Conservation (phyloP, 208 protist genomes). For the Acanthamoeba divionensis region DNA sequence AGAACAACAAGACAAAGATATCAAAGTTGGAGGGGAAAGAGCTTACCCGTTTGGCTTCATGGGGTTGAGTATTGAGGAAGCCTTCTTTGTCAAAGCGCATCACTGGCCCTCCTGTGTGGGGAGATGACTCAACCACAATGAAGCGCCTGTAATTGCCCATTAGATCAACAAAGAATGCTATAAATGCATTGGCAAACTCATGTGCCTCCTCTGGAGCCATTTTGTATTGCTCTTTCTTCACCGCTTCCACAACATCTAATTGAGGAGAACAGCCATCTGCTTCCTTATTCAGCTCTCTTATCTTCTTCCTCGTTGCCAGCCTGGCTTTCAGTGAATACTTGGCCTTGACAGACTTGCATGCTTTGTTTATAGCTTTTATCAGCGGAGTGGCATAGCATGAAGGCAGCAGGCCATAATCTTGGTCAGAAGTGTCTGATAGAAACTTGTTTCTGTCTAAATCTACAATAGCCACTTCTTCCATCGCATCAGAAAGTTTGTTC, state of each 20-base stretch:
- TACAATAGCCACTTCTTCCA: slow-evolving; percentile 29
- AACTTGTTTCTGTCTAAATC: slow-evolving; percentile 37
- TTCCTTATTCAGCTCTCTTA: not conserved
- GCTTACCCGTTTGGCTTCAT: not conserved
- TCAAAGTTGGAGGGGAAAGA: not conserved
- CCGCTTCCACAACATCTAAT: not conserved
- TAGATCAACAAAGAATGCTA: slow-evolving; percentile 31
- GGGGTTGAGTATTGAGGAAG: not conserved
- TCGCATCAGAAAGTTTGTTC: not conserved
- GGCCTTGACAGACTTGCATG: not conserved
- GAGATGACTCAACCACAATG: not conserved
- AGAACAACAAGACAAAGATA: not conserved
- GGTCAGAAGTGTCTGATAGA: not conserved
- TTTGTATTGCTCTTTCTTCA: not conserved
- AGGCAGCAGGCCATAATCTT: not conserved
- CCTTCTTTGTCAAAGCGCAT: not conserved
- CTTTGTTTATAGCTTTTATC: not conserved
- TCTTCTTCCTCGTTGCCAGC: not conserved
- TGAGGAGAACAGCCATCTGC: no score
- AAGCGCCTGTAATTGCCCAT: not conserved
- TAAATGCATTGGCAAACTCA: slow-evolving; percentile 1
- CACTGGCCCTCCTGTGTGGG: not conserved
- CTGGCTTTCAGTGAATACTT: not conserved
- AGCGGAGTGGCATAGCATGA: not conserved
- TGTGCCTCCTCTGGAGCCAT: not conserved